A percentile compares a stretch with the other conserved stretches of the same genome.
phyloP scores from a whole-genome alignment of 768 basidiomycete genomes.

The Boletus bicolor region DNA sequence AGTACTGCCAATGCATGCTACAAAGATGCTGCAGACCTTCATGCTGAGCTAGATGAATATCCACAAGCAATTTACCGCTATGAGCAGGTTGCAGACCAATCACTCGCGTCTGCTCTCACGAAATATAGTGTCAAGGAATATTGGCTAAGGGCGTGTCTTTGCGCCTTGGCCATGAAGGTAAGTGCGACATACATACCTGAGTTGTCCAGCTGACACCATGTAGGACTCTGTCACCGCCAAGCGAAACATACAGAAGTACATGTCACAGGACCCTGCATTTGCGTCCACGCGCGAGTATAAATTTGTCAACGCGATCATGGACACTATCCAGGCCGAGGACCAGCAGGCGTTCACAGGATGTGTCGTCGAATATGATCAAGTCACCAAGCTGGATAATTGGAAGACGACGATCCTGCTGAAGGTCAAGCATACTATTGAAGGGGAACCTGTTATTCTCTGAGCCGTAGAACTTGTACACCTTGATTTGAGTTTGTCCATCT shows the following conservation, averaged over 20 bases:
- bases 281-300: conserved; percentile 87
- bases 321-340: conserved; percentile 73
- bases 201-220: conserved; percentile 9
- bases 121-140: conserved; percentile 99
- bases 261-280: conserved; percentile 82
- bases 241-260: conserved; percentile 75
- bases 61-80: conserved; percentile 83
- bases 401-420: conserved; percentile 89
- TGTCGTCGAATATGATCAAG: conserved; percentile 91
- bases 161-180: conserved; percentile 85
- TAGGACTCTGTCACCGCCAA: conserved; percentile 84
- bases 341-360: conserved; percentile 72
- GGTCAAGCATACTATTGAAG: conserved; percentile 79
- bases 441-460: conserved; percentile 43
- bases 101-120: conserved; percentile 78
- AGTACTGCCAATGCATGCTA: conserved; percentile 95
- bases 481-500: background rate
- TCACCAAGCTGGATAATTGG: conserved; percentile 93
- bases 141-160: conserved; percentile 85
- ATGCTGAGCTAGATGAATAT: conserved; percentile 86
- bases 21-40: conserved; percentile 95
- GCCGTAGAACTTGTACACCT: background rate
- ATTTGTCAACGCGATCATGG: conserved; percentile 73
- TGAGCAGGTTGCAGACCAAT: conserved; percentile 85
- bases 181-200: conserved; percentile 26